Evolutionary conservation across 371 early-diverging fungal genomes (phyloP), one percentile per base, ranked within the genome.

Genomic region (Haplosporangium sp.): DNA sequence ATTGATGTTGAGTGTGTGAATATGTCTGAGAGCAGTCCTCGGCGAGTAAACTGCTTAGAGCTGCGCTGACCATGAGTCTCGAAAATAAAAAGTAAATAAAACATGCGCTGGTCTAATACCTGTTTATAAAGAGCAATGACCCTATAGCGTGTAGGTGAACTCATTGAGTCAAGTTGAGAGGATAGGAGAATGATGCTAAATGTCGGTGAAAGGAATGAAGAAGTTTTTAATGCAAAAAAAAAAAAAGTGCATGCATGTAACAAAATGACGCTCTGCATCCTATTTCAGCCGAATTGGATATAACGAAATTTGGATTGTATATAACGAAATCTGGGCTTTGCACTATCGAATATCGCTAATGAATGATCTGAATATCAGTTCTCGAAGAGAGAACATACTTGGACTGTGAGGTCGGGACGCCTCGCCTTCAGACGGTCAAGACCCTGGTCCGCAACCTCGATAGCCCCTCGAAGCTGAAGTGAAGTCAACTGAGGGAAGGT

Each of bases 111-210:
- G 29, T 29, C 12, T 18, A 20, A 21, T 83, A 84, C 86, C 73
- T 86, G 86, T 58, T 86, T 86, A 51, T 86, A 86, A 36, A 86
- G 81, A 53, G 83, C 85, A 73, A 86, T 81, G 42, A 85, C 86
- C 58, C 84, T 75, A 5, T 81, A 63, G 54, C 86, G 81, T 63
- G 83, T 71, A 67, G 84, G 73, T 23, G 61, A 54, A 47, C 69
- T 74, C 75, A 74, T 74, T 55, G 18, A 14, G 36, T 37, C 29
- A 4, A 29, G 4, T 29, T 29, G 29, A 29, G 1, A 29, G 4
- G 29, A 29, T 29, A 29, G 29, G 4, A 29, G 29, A 29, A 36
- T 9, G 16, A 5, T 12, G 20, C 14, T 43, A 55, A 36, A 59
- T 57, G 42, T 48, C 9, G 51, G 29, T 11, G 21, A 4, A 16